Evolutionary conservation across 257 asterid species (phyloP).

Genomic region (Solanum appendiculatum): DNA sequence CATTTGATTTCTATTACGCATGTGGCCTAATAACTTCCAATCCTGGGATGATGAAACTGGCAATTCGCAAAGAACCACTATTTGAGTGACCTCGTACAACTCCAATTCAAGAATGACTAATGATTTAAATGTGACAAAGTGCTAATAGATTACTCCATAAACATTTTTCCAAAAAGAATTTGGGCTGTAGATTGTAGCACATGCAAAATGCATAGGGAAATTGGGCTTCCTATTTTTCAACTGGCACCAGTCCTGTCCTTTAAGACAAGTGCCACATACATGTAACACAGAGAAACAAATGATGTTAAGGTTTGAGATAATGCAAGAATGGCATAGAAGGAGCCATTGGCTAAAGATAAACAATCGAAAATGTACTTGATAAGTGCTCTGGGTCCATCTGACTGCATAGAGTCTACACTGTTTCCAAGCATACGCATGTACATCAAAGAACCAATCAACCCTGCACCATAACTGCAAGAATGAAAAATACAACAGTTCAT

Average conservation of each 20-base stretch:
- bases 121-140: not conserved
- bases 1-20: not conserved
- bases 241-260: not conserved
- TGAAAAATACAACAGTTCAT: not conserved
- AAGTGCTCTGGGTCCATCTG: conserved; percentile 82
- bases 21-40: not conserved
- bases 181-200: not conserved
- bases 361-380: conserved; percentile 46
- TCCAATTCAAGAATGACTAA: not conserved
- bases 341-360: not conserved
- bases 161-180: not conserved
- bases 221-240: not conserved
- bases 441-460: conserved; percentile 71
- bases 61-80: not conserved
- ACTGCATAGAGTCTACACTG: conserved; percentile 69
- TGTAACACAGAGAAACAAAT: not conserved
- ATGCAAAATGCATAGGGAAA: not conserved
- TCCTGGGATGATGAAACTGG: not conserved
- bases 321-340: not conserved
- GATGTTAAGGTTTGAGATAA: not conserved
- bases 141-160: not conserved
- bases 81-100: not conserved
- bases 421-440: conserved; percentile 95
- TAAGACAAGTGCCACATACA: not conserved
- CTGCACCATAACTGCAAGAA: conserved; percentile 55